Percentiles rank a stretch among this genome's conserved stretches.
phyloP scores from a whole-genome alignment of 345 rosid genomes.

The Camelina neglecta region DNA sequence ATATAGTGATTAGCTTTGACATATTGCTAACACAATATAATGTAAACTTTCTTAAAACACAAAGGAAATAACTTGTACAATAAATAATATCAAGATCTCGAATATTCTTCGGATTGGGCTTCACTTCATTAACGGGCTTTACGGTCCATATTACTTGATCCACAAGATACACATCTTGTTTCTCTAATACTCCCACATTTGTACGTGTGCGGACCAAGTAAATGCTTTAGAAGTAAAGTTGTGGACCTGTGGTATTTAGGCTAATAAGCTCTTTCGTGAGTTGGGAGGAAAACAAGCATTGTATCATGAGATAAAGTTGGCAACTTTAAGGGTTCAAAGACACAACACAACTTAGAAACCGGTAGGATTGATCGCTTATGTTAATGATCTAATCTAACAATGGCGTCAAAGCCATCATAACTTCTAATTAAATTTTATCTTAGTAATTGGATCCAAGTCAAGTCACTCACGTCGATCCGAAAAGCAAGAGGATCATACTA shows the following conservation, averaged over 20 bases:
- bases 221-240: background rate
- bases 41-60: too few relatives aligned
- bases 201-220: too few relatives aligned
- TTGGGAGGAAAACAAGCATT: background rate
- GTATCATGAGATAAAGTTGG: background rate
- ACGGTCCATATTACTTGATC: too few relatives aligned
- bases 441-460: background rate
- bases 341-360: background rate
- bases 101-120: too few relatives aligned
- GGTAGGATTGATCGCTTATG: background rate
- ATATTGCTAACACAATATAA: too few relatives aligned
- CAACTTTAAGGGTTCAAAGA: background rate
- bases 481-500: conserved; percentile 1
- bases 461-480: background rate
- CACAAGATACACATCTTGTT: too few relatives aligned
- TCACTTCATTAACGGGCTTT: too few relatives aligned
- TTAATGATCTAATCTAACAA: conserved; percentile 3
- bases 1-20: too few relatives aligned
- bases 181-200: too few relatives aligned
- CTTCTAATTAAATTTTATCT: background rate
- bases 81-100: too few relatives aligned
- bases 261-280: background rate
- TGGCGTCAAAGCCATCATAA: conserved; percentile 10
- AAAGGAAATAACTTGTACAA: too few relatives aligned
- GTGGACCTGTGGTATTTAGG: background rate